A percentile compares a stretch with the other conserved stretches of the same genome.
These are phyloP conservation scores for Globisporangium polare DNA, from an alignment of 352 stramenopile genomes.

Conservation along the genomic window DNA sequence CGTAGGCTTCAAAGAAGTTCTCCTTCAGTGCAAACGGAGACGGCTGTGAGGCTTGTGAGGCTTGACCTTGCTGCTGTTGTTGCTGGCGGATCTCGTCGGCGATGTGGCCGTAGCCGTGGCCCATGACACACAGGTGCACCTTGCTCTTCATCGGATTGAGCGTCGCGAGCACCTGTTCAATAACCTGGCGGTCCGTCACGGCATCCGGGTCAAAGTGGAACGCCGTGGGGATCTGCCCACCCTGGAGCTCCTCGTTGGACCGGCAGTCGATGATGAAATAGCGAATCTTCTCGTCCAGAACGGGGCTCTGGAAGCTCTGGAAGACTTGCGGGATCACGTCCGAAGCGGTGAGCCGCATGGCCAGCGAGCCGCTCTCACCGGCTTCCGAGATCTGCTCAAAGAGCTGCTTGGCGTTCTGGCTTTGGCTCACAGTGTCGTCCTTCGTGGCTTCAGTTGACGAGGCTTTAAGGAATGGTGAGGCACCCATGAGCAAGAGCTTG, in stretches of 20 bases:
- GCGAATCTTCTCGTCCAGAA: slow-evolving; percentile 36
- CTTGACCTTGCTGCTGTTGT: slow-evolving; percentile 12
- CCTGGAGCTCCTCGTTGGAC: slow-evolving; percentile 28
- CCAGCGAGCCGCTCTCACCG: slow-evolving; percentile 40
- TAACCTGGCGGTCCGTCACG: slow-evolving; percentile 38
- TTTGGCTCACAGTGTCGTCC: slow-evolving; percentile 14
- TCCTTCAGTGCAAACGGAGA: slow-evolving; percentile 54
- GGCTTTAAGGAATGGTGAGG: slow-evolving; percentile 14
- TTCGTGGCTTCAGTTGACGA: neutral
- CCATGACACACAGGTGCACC: slow-evolving; percentile 79
- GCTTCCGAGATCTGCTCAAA: slow-evolving; percentile 61
- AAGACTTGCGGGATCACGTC: slow-evolving; percentile 76
- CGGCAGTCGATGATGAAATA: slow-evolving; percentile 84
- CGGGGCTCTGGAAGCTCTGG: slow-evolving; percentile 49
- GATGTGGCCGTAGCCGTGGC: slow-evolving; percentile 68
- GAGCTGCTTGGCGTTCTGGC: slow-evolving; percentile 34
- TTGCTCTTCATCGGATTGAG: slow-evolving; percentile 57
- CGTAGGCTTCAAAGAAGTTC: slow-evolving; percentile 59
- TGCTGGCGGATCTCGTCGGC: slow-evolving; percentile 49
- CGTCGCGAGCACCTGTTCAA: slow-evolving; percentile 68
- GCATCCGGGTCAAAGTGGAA: slow-evolving; percentile 75
- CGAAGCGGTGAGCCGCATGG: slow-evolving; percentile 47
- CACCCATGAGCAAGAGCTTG: slow-evolving; percentile 45
- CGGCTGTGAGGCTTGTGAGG: neutral
- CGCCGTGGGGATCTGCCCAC: slow-evolving; percentile 67